Evolutionary conservation across 805 yeast genomes (phyloP).

Genomic region (Kazachstania africana): DNA sequence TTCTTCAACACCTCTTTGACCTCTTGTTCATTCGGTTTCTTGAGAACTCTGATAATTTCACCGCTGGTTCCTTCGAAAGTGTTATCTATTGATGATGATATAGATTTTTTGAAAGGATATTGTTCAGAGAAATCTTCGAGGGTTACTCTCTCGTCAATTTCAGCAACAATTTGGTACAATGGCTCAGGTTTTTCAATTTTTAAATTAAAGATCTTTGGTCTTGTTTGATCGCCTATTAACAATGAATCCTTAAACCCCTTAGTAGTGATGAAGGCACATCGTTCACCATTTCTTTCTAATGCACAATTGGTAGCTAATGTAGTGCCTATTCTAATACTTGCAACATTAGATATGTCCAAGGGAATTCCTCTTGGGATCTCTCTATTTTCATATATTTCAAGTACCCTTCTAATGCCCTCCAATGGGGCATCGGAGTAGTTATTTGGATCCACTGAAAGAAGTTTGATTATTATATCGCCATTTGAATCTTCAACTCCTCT

Average conservation of each 20-base stretch:
- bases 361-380: conserved; percentile 48
- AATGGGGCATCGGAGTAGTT: conserved; percentile 87
- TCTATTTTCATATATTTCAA: conserved; percentile 46
- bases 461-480: conserved; percentile 59
- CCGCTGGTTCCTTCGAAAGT: conserved; percentile 52
- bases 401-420: conserved; percentile 75
- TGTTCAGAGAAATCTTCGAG: conserved; percentile 72
- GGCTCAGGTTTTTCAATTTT: conserved; percentile 60
- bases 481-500: conserved; percentile 35
- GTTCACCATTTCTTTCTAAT: conserved; percentile 83
- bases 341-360: conserved; percentile 51
- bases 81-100: conserved; percentile 17
- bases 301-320: conserved; percentile 95
- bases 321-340: conserved; percentile 78
- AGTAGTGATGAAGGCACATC: conserved; percentile 76
- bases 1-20: conserved; percentile 32
- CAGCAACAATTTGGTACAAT: conserved; percentile 65
- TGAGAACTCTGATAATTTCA: conserved; percentile 49
- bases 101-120: conserved; percentile 29
- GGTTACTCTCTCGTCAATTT: conserved; percentile 84
- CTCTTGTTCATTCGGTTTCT: conserved; percentile 36
- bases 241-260: conserved; percentile 80
- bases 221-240: conserved; percentile 78
- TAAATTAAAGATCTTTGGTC: conserved; percentile 83
- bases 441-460: conserved; percentile 78